Evolutionary conservation across 1,139 yeast genomes (phyloP).

Genomic region (Trichomonascaceae sp.): DNA sequence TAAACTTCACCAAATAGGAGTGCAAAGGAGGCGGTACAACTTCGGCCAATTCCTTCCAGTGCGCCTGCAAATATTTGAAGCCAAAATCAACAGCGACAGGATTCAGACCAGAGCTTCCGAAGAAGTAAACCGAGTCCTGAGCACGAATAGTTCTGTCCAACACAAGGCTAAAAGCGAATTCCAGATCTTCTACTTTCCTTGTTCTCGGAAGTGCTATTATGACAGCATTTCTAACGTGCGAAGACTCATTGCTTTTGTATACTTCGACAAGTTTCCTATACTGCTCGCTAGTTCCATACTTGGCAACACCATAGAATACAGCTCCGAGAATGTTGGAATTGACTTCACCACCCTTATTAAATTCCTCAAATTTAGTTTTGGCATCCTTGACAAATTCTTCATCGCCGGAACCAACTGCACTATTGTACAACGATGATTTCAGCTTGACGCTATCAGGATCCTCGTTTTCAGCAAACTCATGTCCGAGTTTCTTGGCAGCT

Average conservation of each 20-base stretch:
- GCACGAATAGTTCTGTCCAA: slow-evolving; percentile 64
- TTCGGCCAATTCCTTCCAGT: slow-evolving; percentile 46
- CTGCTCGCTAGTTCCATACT: slow-evolving; percentile 40
- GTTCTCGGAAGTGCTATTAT: slow-evolving; percentile 71
- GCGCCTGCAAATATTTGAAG: slow-evolving; percentile 51
- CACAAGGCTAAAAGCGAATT: slow-evolving; percentile 54
- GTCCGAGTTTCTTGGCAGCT: slow-evolving; percentile 59
- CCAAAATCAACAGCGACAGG: slow-evolving; percentile 56
- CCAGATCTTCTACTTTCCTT: slow-evolving; percentile 49
- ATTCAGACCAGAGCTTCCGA: slow-evolving; percentile 62
- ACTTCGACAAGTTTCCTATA: slow-evolving; percentile 46
- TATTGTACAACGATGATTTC: slow-evolving; percentile 62
- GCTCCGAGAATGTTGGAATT: slow-evolving; percentile 75
- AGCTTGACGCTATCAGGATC: slow-evolving; percentile 69
- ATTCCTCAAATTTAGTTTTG: slow-evolving; percentile 2
- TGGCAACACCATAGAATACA: slow-evolving; percentile 49
- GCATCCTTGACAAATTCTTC: slow-evolving; percentile 39
- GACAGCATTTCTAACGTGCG: slow-evolving; percentile 67
- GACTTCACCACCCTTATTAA: slow-evolving; percentile 41
- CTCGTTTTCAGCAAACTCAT: slow-evolving; percentile 58
- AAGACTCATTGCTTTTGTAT: slow-evolving; percentile 51
- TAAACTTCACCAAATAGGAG: slow-evolving; percentile 48
- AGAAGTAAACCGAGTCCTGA: slow-evolving; percentile 71
- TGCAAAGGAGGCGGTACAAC: slow-evolving; percentile 52
- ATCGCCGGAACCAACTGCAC: slow-evolving; percentile 68